phyloP scores from a whole-genome alignment of 2,329 filamentous ascomycete species.

The Pseudocercospora pini-densiflorae region DNA sequence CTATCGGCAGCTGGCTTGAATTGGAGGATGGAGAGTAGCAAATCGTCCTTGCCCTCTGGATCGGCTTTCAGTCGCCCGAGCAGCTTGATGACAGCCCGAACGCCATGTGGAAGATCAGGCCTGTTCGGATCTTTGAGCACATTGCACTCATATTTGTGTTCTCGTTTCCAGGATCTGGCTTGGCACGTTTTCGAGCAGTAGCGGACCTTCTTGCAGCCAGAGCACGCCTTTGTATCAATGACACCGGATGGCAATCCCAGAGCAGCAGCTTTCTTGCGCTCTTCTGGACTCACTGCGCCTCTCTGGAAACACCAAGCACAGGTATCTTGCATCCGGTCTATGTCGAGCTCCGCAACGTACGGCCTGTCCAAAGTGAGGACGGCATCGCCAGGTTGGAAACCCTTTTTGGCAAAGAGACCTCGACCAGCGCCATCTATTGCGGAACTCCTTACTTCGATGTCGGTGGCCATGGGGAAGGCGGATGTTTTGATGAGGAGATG shows the following conservation, averaged over 20 bases:
- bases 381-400: conserved; percentile 54
- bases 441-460: conserved; percentile 32
- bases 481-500: background rate
- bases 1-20: conserved; percentile 29
- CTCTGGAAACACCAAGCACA: conserved; percentile 61
- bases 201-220: conserved; percentile 60
- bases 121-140: conserved; percentile 50
- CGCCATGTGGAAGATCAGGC: conserved; percentile 57
- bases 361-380: conserved; percentile 57
- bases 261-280: conserved; percentile 40
- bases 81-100: conserved; percentile 60
- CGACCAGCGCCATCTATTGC: conserved; percentile 47
- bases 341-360: conserved; percentile 60
- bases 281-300: conserved; percentile 23
- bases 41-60: conserved; percentile 30
- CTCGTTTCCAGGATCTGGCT: conserved; percentile 60
- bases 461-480: conserved; percentile 12
- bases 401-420: conserved; percentile 59
- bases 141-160: conserved; percentile 65
- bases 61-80: conserved; percentile 41
- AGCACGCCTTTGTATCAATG: conserved; percentile 56
- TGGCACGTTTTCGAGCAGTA: conserved; percentile 68
- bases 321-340: conserved; percentile 55
- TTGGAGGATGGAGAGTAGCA: conserved; percentile 32
- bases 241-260: conserved; percentile 34